Percentiles rank a stretch among this genome's conserved stretches.
Evolutionary conservation across 495 filamentous ascomycete species (phyloP).

Genomic region (Xylaria telfairii): DNA sequence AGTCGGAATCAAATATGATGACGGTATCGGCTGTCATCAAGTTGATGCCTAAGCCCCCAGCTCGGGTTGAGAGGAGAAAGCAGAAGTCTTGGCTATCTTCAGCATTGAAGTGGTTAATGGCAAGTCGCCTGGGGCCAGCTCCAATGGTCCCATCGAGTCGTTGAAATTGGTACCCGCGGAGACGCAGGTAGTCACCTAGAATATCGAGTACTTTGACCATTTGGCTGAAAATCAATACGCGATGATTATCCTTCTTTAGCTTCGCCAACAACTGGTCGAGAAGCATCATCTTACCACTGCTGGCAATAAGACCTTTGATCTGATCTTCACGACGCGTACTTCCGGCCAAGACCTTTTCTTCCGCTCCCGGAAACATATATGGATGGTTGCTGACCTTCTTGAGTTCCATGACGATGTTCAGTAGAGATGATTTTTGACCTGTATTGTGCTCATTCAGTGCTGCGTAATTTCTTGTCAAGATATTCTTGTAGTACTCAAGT

Average conservation of each 20-base stretch:
- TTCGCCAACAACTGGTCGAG: slow-evolving; percentile 92
- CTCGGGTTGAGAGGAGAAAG: slow-evolving; percentile 92
- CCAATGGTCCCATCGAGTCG: slow-evolving; percentile 94
- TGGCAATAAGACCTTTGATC: slow-evolving; percentile 87
- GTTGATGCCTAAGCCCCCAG: slow-evolving; percentile 96
- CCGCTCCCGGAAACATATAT: slow-evolving; percentile 94
- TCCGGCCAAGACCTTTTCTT: slow-evolving; percentile 81
- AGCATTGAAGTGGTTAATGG: slow-evolving; percentile 98
- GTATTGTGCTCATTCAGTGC: slow-evolving; percentile 87
- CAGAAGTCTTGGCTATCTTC: slow-evolving; percentile 93
- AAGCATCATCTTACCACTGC: slow-evolving; percentile 99
- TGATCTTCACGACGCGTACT: slow-evolving; percentile 82
- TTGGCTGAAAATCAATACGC: slow-evolving; percentile 97
- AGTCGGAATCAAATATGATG: slow-evolving; percentile 97
- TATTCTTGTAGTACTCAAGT: slow-evolving; percentile 98
- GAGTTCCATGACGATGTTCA: slow-evolving; percentile 99
- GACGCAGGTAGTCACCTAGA: slow-evolving; percentile 86
- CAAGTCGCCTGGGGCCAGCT: slow-evolving; percentile 79
- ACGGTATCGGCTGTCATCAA: slow-evolving; percentile 99
- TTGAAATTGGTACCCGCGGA: slow-evolving; percentile 90
- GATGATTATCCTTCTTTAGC: slow-evolving; percentile 87
- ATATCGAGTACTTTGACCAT: slow-evolving; percentile 99
- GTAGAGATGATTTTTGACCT: slow-evolving; percentile 88
- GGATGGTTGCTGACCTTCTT: slow-evolving; percentile 99
- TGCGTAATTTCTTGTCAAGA: slow-evolving; percentile 94